Evolutionary conservation across 768 basidiomycete genomes (phyloP).

Genomic region (Floccularia luteovirens): DNA sequence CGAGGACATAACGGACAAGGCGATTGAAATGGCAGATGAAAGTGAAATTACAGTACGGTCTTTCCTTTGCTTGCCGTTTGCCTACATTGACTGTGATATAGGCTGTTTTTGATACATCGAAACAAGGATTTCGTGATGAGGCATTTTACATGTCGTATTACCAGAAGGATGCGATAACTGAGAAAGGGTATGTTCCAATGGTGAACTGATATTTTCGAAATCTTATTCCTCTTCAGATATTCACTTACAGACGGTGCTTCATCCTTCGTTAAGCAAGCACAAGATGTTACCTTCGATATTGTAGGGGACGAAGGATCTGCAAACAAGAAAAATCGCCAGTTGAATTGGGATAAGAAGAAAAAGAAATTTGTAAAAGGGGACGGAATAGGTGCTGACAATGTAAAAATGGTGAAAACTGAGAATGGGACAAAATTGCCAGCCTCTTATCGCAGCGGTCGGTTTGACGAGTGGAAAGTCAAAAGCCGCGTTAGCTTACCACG

Average conservation of each 20-base stretch:
- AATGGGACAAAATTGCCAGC: constrained; percentile 88
- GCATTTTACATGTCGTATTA: constrained; percentile 92
- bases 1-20: constrained; percentile 20
- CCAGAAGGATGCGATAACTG: constrained; percentile 79
- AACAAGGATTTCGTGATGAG: constrained; percentile 60
- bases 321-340: constrained; percentile 50
- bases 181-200: constrained; percentile 69
- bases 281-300: constrained; percentile 75
- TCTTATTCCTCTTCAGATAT: constrained; percentile 44
- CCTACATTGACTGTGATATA: constrained; percentile 15
- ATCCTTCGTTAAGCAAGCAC: constrained; percentile 81
- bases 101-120: constrained; percentile 61
- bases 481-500: constrained; percentile 65
- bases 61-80: neutral
- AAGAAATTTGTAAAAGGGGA: constrained; percentile 89
- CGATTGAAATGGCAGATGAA: constrained; percentile 71
- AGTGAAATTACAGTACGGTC: constrained; percentile 61
- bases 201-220: constrained; percentile 1
- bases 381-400: constrained; percentile 82
- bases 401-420: constrained; percentile 91
- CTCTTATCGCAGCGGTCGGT: constrained; percentile 87
- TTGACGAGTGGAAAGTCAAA: constrained; percentile 91
- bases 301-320: constrained; percentile 66
- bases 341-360: constrained; percentile 95
- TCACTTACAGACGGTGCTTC: constrained; percentile 85